Base-by-base conservation (phyloP, 2,329 filamentous ascomycete genomes). In the Aspergillus sergii region DNA sequence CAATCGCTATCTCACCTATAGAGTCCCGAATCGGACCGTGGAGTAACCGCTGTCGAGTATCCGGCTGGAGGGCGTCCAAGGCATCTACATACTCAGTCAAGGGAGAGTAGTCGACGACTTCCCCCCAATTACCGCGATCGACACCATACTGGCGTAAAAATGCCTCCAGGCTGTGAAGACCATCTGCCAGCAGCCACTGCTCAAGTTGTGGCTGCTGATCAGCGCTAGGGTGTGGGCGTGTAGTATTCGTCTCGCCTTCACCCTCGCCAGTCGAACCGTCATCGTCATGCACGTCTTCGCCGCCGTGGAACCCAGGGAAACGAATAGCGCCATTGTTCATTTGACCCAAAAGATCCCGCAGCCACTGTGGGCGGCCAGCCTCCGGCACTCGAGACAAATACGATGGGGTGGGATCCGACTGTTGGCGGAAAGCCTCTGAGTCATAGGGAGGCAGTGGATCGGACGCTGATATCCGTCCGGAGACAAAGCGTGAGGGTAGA, bases 391-490 rank as follows among this genome's bases (percentile, higher is more conserved):
- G 71, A n/a, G 71, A 68, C 7, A 73, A 58, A 60, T 75, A 78
- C 12, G 72, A 73, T 16, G 72, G 75, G 0, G 71, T 69, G 34
- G 76, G 76, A 48, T 78, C 70, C 5, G 72, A 71, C 61, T 79
- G 76, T 59, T 76, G 70, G 34, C 71, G 71, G 60, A 71, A 73
- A 34, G 76, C 77, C 53, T 78, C 74, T 1, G 77, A 78, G 60
- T 86, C 79, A 0, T 84, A 77, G 1, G 93, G 94, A 23, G 93
- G 92, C 16, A 97, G 80, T 1, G 93, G 93, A 73, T 97, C 94
- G 26, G 92, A 95, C 21, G 92, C 87, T 66, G 91, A 93, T 2
- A 89, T 88, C 54, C 88, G 82, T 39, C 84, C 81, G 21, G 85
- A 82, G 12, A 93, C 88, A 69, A 92, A 85, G 10, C 81, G 78